A percentile compares a stretch with the other conserved stretches of the same genome.
These are phyloP conservation scores for Malassezia furfur DNA, from an alignment of 1,284 basidiomycete genomes.

Conservation along the genomic window DNA sequence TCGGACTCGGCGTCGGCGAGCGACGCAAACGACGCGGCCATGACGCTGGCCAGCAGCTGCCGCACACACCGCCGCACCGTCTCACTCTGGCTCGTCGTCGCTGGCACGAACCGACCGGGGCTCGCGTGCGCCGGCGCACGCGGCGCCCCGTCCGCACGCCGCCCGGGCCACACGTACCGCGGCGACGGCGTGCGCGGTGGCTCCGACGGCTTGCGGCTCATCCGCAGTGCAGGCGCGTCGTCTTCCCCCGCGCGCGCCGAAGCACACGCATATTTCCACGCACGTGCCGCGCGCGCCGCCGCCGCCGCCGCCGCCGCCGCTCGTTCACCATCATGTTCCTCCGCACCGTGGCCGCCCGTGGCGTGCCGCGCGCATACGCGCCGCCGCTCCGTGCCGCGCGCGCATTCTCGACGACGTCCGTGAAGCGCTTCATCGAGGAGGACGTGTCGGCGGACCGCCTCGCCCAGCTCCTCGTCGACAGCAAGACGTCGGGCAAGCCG, in stretches of 20 bases:
- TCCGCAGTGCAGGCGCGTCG: too few relatives aligned
- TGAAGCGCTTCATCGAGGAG: conserved; percentile 12
- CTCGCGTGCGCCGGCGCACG: too few relatives aligned
- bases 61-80: not conserved
- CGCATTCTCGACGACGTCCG: not conserved
- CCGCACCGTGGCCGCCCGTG: not conserved
- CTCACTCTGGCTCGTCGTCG: not conserved
- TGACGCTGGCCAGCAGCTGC: not conserved
- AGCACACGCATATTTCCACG: not conserved
- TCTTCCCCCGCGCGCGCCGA: not conserved
- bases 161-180: not conserved
- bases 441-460: conserved; percentile 13
- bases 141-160: too few relatives aligned
- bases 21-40: not conserved
- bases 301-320: too few relatives aligned
- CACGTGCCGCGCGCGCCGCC: not conserved
- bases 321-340: not conserved
- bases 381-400: conserved; percentile 1
- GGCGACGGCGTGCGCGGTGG: not conserved
- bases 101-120: not conserved
- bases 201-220: not conserved
- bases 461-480: conserved; percentile 2
- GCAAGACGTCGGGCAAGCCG: conserved; percentile 2
- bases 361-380: too few relatives aligned
- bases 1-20: not conserved